phyloP scores from a whole-genome alignment of 192 early-diverging fungal genomes.

The Powellomyces hirtus region DNA sequence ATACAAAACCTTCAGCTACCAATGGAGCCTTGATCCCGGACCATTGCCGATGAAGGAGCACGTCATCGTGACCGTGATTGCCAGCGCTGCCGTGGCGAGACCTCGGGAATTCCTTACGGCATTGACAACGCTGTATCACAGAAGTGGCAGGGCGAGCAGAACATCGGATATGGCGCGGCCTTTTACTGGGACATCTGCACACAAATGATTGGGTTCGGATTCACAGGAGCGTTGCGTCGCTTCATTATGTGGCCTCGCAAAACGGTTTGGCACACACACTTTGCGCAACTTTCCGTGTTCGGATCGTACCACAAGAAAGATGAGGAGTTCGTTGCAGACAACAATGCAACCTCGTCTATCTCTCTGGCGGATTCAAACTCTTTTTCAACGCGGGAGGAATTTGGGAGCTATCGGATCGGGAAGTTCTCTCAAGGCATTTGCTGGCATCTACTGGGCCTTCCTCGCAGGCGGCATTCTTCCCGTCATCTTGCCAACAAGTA shows the following conservation, averaged over 20 bases:
- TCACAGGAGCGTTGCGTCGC: slow-evolving; percentile 70
- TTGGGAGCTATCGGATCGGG: slow-evolving; percentile 72
- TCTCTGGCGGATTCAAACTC: slow-evolving; percentile 43
- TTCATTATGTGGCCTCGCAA: slow-evolving; percentile 80
- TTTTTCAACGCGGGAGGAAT: slow-evolving; percentile 73
- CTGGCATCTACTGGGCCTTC: slow-evolving; percentile 30
- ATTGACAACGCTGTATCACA: slow-evolving; percentile 18
- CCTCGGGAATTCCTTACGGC: slow-evolving; percentile 11
- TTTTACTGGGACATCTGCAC: slow-evolving; percentile 57
- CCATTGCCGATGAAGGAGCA: slow-evolving; percentile 91
- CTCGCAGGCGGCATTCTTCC: slow-evolving; percentile 37
- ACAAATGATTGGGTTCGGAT: slow-evolving; percentile 64
- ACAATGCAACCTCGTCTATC: slow-evolving; percentile 17
- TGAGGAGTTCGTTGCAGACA: not conserved
- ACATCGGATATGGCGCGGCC: not conserved
- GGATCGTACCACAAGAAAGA: slow-evolving; percentile 7
- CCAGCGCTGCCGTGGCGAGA: slow-evolving; percentile 33
- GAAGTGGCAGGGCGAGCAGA: slow-evolving; percentile 6
- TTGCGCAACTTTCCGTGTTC: slow-evolving; percentile 16
- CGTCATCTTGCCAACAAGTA: slow-evolving; percentile 41
- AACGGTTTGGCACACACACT: slow-evolving; percentile 85
- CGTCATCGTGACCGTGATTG: slow-evolving; percentile 79
- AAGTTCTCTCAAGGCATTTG: slow-evolving; percentile 53
- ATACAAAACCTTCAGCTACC: not conserved
- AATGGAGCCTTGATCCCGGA: slow-evolving; percentile 71